Evolutionary conservation across 768 basidiomycete genomes (phyloP).

Genomic region (Clitopilus hobsonii): DNA sequence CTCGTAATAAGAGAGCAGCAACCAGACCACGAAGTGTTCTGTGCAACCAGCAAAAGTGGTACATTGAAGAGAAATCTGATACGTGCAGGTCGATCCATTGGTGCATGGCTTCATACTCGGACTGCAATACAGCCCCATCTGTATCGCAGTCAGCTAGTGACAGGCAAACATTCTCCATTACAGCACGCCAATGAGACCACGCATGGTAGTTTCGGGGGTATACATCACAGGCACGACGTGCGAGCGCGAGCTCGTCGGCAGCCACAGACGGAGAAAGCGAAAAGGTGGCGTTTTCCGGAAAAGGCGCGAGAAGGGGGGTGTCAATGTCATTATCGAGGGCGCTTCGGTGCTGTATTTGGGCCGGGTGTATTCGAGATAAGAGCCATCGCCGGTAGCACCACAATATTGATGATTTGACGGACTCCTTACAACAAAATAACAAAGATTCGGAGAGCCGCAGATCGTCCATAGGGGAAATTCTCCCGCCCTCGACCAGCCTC

Average conservation of each 20-base stretch:
- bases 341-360: slow-evolving; percentile 6
- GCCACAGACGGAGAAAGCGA: slow-evolving; percentile 31
- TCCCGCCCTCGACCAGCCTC: slow-evolving; percentile 34
- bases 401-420: slow-evolving; percentile 60
- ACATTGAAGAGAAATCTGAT: slow-evolving; percentile 62
- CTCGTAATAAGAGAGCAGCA: neutral
- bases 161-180: slow-evolving; percentile 31
- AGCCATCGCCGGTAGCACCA: slow-evolving; percentile 76
- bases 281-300: slow-evolving; percentile 24
- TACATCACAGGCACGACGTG: slow-evolving; percentile 46
- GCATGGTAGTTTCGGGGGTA: slow-evolving; percentile 76
- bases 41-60: slow-evolving; percentile 44
- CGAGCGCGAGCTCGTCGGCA: slow-evolving; percentile 42
- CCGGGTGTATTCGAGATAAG: slow-evolving; percentile 28
- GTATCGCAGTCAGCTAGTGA: slow-evolving; percentile 10
- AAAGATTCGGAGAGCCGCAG: slow-evolving; percentile 40
- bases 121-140: slow-evolving; percentile 23
- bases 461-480: slow-evolving; percentile 39
- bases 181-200: slow-evolving; percentile 59
- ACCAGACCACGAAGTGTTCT: slow-evolving; percentile 18
- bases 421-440: slow-evolving; percentile 46
- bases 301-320: no score
- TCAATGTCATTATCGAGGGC: slow-evolving; percentile 16
- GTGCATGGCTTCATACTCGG: slow-evolving; percentile 32
- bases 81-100: slow-evolving; percentile 61